Evolutionary conservation across 768 basidiomycete species (phyloP), one percentile per base, ranked within the genome.

Genomic region (Roridomyces roridus): DNA sequence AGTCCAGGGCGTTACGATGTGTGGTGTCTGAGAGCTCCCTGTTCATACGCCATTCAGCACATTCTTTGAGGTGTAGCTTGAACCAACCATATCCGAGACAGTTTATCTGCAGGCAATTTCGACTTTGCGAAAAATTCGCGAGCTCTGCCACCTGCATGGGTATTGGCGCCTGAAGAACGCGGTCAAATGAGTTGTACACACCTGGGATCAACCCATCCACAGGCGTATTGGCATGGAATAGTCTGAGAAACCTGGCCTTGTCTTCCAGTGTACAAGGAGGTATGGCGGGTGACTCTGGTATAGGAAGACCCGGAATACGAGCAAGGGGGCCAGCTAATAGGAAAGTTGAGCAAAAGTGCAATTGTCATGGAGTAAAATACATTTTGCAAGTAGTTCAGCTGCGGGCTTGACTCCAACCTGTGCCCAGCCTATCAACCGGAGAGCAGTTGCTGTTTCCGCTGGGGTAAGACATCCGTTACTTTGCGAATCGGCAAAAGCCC

Each of bases 1-100:
- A 69, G 62, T 87, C 84, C 20, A 87, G 78, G 6, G 76, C 69
- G 10, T 84, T 84, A 15, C 83, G 75, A n/a, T 74, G 67, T 44
- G 80, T 75, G 7, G 78, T 79, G 64, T 87, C 85, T 18, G 84
- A 77, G 21, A 87, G 76, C 51, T 77, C 80, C 83, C 82, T 83
- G 51, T 0, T 21, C 40, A 0, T n/a, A n/a, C n/a, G n/a, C n/a
- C n/a, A 31, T 44, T 24, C 37, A 41, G 43, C 31, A 50, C 21
- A 35, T 5, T 17, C 15, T 8, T 34, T 23, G 46, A 39, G 29
- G 24, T 23, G 47, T 4, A 8, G 39, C 28, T 26, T n/a, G 18
- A 17, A 52, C 73, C 50, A 53, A 79, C 82, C 83, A 84, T 51
- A 83, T 81, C 59, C 79, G 74, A 9, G 76, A 79, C 4, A 84